Base-by-base conservation (phyloP, 331 rosid genomes). In the Rhamnella rubrinervis region DNA sequence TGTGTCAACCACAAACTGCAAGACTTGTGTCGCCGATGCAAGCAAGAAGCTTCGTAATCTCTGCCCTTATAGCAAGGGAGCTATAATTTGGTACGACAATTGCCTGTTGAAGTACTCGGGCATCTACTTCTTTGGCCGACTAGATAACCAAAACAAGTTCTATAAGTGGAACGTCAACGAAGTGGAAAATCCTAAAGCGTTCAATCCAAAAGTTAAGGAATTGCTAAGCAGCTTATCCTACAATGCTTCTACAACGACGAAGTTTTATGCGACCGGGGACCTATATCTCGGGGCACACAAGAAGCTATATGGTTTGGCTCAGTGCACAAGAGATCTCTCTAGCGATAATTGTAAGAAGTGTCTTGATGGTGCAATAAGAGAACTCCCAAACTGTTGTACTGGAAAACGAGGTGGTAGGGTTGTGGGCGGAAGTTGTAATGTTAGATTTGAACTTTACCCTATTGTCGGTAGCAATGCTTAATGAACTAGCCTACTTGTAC, bases 261-360 rank as follows among this genome's bases (percentile, higher is more conserved):
- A 75, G 59, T 38, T 87, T 53, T 89, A 71, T 63, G 79, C 76
- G 8, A 47, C 81, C 1, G 91, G 89, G 4, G 79, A 75, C 28
- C 1, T 52, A 10, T 67, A 59, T 61, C 58, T 85, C 31, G 84
- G 23, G 15, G n/a, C 14, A n/a, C 71, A 76, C 0, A 9, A 52
- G 56, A 83, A 55, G 11, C 59, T 90, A 26, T 89, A 90, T 58
- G 93, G 91, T 14, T 39, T 87, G 78, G 82, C 84, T 55, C 96
- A 84, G 59, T 83, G 88, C 19, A 71, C 85, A 0, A 71, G 86
- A 26, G 88, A 86, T 38, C 73, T 83, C 2, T 59, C 55, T 11
- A 55, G 40, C 4, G 10, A 17, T 8, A 80, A 66, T 50, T 86
- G 88, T 59, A 78, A 78, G 75, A 70, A 78, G 77, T 86, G 87